phyloP scores from a whole-genome alignment of 257 asterid genomes.

The Jacaranda mimosifolia region DNA sequence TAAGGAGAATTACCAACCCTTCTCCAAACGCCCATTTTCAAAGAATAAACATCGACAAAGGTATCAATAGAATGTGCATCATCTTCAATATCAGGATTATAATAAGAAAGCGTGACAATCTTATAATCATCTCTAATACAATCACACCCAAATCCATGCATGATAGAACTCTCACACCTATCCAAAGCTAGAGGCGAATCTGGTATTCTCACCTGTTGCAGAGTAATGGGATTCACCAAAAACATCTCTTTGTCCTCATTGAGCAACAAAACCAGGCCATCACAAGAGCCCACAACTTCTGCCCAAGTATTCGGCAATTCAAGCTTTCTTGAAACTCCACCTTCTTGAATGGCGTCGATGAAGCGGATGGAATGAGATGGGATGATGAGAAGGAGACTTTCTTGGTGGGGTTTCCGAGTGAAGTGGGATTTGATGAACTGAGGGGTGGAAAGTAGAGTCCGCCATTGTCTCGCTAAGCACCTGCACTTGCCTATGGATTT shows the following conservation, averaged over 20 bases:
- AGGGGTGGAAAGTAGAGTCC: conserved; percentile 2
- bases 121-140: conserved; percentile 41
- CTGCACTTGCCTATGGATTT: conserved; percentile 41
- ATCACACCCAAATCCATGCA: conserved; percentile 51
- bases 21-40: conserved; percentile 43
- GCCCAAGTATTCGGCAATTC: background rate
- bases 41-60: conserved; percentile 39
- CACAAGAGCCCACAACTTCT: conserved; percentile 29
- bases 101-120: conserved; percentile 38
- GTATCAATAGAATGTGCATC: conserved; percentile 30
- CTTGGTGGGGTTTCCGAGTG: conserved; percentile 1
- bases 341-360: background rate
- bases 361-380: background rate
- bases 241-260: background rate
- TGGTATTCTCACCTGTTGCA: conserved; percentile 23
- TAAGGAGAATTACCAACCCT: conserved; percentile 45
- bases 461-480: conserved; percentile 39
- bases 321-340: background rate
- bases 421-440: conserved; percentile 35
- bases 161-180: background rate
- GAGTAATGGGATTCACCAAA: conserved; percentile 46
- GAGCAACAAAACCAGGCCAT: conserved; percentile 32
- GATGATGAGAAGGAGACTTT: conserved; percentile 28
- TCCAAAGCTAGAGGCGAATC: conserved; percentile 30
- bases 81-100: background rate